Conservation (phyloP, 1,139 yeast genomes). For the Nakaseomyces delphensis region DNA sequence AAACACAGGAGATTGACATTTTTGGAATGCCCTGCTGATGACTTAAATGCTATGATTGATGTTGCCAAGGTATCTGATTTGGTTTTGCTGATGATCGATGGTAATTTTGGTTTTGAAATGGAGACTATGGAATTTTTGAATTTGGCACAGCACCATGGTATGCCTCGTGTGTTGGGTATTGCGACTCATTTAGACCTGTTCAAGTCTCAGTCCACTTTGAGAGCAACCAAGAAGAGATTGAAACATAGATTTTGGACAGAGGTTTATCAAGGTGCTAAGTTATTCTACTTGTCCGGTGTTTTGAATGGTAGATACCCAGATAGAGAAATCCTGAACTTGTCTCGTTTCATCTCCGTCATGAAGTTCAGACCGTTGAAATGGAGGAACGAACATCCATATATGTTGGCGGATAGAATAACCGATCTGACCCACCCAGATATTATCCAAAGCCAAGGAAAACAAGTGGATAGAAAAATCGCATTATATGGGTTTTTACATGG, state of each 20-base stretch:
- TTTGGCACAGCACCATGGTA: conserved; percentile 95
- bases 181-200: conserved; percentile 93
- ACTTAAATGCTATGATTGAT: conserved; percentile 91
- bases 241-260: conserved; percentile 98
- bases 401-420: conserved; percentile 86
- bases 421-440: conserved; percentile 89
- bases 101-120: conserved; percentile 98
- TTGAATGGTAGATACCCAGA: conserved; percentile 97
- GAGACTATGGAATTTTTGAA: conserved; percentile 98
- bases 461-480: conserved; percentile 82
- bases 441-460: conserved; percentile 61
- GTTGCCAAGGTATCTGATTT: conserved; percentile 93
- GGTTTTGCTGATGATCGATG: conserved; percentile 82
- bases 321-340: conserved; percentile 82
- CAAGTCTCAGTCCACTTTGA: conserved; percentile 78
- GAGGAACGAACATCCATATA: conserved; percentile 97
- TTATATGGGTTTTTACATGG: conserved; percentile 94
- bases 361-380: conserved; percentile 95
- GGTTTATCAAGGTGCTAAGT: conserved; percentile 95
- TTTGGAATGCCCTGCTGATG: conserved; percentile 79
- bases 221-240: conserved; percentile 85
- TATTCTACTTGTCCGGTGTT: conserved; percentile 91
- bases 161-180: conserved; percentile 94
- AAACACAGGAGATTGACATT: conserved; percentile 88
- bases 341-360: conserved; percentile 93